Percentiles rank a stretch among this genome's conserved stretches.
phyloP scores from a whole-genome alignment of 2,329 filamentous ascomycete species.

The Fusarium transvaalense region DNA sequence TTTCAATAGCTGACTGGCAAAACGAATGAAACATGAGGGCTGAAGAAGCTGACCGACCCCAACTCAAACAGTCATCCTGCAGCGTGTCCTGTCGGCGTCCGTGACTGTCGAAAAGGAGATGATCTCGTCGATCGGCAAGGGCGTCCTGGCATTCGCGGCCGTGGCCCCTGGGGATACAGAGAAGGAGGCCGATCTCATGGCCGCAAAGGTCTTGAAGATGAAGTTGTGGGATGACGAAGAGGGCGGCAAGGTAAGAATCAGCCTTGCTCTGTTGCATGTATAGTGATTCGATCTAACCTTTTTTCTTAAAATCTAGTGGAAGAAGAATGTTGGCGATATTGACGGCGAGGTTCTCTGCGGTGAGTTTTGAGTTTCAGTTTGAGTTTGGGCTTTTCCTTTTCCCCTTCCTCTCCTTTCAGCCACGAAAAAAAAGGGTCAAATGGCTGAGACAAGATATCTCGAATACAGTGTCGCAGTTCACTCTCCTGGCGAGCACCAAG shows the following conservation, averaged over 20 bases:
- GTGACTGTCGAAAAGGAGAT: conserved; percentile 93
- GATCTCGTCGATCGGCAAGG: conserved; percentile 90
- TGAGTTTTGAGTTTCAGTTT: conserved; percentile 55
- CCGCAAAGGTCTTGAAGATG: conserved; percentile 87
- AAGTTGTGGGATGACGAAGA: conserved; percentile 90
- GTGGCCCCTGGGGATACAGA: conserved; percentile 90
- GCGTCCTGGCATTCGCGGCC: conserved; percentile 90
- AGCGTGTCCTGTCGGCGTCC: conserved; percentile 93
- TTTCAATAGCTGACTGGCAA: not conserved
- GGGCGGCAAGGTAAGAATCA: conserved; percentile 68
- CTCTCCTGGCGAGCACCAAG: conserved; percentile 90
- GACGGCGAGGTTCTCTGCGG: conserved; percentile 94
- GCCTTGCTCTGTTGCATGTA: not conserved
- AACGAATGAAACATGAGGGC: conserved; percentile 12
- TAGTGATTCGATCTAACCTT: conserved; percentile 21
- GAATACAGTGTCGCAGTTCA: conserved; percentile 94
- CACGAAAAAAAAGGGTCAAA: not conserved
- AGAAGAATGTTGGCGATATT: conserved; percentile 88
- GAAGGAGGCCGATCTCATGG: conserved; percentile 87
- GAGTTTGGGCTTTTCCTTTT: not conserved
- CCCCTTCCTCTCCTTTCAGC: not conserved
- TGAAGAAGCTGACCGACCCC: conserved; percentile 16
- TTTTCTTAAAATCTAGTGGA: conserved; percentile 74
- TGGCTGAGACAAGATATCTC: conserved; percentile 3
- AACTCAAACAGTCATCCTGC: conserved; percentile 79